Conservation (phyloP, 192 early-diverging fungal species). For the Coemansia sp. region DNA sequence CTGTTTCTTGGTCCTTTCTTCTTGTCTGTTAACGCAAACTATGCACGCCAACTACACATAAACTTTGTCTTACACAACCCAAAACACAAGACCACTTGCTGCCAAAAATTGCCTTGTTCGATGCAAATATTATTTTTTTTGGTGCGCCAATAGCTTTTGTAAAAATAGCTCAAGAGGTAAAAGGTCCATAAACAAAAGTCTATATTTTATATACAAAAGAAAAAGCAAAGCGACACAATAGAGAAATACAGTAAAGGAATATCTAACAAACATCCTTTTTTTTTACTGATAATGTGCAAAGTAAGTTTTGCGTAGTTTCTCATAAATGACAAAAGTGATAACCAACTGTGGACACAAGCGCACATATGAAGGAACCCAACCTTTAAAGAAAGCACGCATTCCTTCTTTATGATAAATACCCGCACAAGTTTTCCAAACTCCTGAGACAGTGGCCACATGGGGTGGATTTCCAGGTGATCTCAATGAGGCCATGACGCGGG, state of each 20-base stretch:
- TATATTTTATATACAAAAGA: no score
- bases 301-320: conserved; percentile 60
- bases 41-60: no score
- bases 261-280: background rate
- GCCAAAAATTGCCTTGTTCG: no score
- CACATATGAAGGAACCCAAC: conserved; percentile 78
- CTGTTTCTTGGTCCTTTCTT: no score
- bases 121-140: no score
- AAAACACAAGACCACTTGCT: no score
- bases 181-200: no score
- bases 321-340: conserved; percentile 79
- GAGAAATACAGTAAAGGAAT: conserved; percentile 1
- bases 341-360: conserved; percentile 81
- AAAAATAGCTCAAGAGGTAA: no score
- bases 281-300: conserved; percentile 22
- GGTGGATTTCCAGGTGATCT: conserved; percentile 4
- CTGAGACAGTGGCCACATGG: conserved; percentile 22
- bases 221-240: conserved; percentile 4
- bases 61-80: no score
- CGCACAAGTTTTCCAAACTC: conserved; percentile 26
- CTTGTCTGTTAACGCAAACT: no score
- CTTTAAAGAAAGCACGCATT: conserved; percentile 70
- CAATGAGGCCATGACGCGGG: conserved; percentile 70
- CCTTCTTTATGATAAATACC: conserved; percentile 65
- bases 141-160: no score